These are phyloP conservation scores for Alternaria panax DNA, from an alignment of 2,329 filamentous ascomycete species.

Conservation along the genomic window DNA sequence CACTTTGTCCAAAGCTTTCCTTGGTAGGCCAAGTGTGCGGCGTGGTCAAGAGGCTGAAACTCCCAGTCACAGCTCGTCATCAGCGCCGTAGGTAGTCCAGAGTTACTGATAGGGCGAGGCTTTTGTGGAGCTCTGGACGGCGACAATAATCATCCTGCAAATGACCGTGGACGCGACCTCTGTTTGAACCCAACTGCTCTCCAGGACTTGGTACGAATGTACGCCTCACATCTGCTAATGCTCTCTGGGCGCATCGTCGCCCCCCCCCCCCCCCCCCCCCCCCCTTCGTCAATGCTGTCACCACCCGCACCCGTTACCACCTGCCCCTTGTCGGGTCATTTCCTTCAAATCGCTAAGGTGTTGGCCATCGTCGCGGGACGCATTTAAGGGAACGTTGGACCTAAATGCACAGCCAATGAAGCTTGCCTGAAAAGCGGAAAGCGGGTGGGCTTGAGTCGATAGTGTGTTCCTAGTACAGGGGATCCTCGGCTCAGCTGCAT, in stretches of 20 bases:
- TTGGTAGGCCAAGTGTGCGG: constrained; percentile 25
- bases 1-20: constrained; percentile 23
- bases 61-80: constrained; percentile 25
- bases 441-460: constrained; percentile 23
- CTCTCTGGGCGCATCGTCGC: constrained; percentile 28
- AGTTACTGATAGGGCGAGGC: constrained; percentile 22
- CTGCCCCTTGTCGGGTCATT: constrained; percentile 33
- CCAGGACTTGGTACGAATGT: constrained; percentile 1
- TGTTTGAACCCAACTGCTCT: constrained; percentile 9
- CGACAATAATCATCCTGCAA: constrained; percentile 2
- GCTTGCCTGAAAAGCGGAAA: constrained; percentile 10
- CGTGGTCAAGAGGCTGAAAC: constrained; percentile 41
- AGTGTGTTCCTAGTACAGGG: constrained; percentile 14
- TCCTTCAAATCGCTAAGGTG: constrained; percentile 33
- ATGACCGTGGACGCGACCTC: constrained; percentile 19
- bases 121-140: constrained; percentile 1
- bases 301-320: constrained; percentile 19
- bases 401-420: constrained; percentile 31
- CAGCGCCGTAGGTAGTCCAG: constrained; percentile 19
- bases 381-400: constrained; percentile 28
- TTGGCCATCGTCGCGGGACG: constrained; percentile 33
- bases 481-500: constrained; percentile 31
- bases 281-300: constrained; percentile 22
- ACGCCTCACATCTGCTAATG: constrained; percentile 16
- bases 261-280: too few species aligned